These are phyloP conservation scores for Paraconiothyrium brasiliense DNA, from an alignment of 2,329 filamentous ascomycete species.

Conservation along the genomic window DNA sequence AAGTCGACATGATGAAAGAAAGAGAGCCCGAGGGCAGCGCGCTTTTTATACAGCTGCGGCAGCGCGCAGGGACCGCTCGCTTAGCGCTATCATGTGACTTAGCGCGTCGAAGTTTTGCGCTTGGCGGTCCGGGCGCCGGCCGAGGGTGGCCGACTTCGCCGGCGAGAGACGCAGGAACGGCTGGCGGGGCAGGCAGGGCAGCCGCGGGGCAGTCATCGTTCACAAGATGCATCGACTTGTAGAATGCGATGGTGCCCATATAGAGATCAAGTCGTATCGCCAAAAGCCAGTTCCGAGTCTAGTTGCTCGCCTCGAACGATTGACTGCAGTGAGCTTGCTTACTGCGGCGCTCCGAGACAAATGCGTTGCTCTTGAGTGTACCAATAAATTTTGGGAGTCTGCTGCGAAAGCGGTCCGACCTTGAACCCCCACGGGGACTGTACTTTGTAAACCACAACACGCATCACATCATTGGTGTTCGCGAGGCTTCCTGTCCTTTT, in stretches of 20 bases:
- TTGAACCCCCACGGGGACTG: constrained; percentile 34
- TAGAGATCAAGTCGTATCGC: background rate
- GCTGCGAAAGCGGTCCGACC: constrained; percentile 16
- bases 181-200: constrained; percentile 12
- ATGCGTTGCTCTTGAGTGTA: background rate
- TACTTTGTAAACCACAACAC: constrained; percentile 12
- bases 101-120: constrained; percentile 4
- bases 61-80: constrained; percentile 4
- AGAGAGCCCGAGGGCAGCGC: constrained; percentile 7
- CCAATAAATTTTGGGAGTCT: constrained; percentile 14
- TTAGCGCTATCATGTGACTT: constrained; percentile 8
- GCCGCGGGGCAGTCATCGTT: constrained; percentile 13
- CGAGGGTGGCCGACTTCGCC: constrained; percentile 13
- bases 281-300: background rate
- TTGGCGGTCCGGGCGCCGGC: constrained; percentile 3
- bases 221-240: background rate
- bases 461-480: constrained; percentile 13
- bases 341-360: background rate
- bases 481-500: constrained; percentile 1
- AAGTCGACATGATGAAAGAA: constrained; percentile 15
- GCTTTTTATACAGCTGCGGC: background rate
- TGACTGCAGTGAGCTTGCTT: too few relatives aligned
- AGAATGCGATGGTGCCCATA: constrained; percentile 2
- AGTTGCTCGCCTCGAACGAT: background rate
- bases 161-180: constrained; percentile 9